Evolutionary conservation across 2,329 filamentous ascomycete species (phyloP).

Genomic region (Trichoderma lentiforme): DNA sequence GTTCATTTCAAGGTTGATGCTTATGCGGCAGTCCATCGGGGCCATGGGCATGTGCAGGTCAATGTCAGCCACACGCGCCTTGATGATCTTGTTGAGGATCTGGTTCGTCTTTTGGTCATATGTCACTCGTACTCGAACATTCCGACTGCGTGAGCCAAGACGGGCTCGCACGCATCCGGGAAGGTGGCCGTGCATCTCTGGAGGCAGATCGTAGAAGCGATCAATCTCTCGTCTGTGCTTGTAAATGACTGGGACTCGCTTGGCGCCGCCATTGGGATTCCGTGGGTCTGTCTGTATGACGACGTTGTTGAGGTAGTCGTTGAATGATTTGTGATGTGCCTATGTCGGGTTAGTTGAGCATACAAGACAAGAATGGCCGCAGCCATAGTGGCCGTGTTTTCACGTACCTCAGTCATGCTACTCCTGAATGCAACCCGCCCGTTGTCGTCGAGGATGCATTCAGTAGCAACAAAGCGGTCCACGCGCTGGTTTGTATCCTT

Average conservation of each 20-base stretch:
- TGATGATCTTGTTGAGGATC: slow-evolving; percentile 81
- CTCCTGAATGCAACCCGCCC: slow-evolving; percentile 71
- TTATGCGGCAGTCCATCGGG: slow-evolving; percentile 86
- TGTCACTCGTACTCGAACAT: slow-evolving; percentile 59
- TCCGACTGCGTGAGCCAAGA: slow-evolving; percentile 48
- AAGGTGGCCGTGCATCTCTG: slow-evolving; percentile 55
- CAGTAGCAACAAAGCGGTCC: slow-evolving; percentile 62
- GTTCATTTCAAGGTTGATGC: slow-evolving; percentile 90
- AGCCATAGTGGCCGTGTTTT: background rate
- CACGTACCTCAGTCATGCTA: slow-evolving; percentile 80
- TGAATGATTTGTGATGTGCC: slow-evolving; percentile 78
- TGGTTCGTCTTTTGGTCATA: slow-evolving; percentile 69
- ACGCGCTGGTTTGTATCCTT: slow-evolving; percentile 68
- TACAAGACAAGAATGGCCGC: background rate
- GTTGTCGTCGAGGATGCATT: slow-evolving; percentile 64
- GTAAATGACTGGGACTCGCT: slow-evolving; percentile 68
- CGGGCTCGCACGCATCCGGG: slow-evolving; percentile 62
- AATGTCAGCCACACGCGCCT: slow-evolving; percentile 83
- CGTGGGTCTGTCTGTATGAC: slow-evolving; percentile 57
- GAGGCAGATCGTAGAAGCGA: slow-evolving; percentile 74
- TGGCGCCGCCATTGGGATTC: slow-evolving; percentile 42
- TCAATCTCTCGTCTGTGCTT: slow-evolving; percentile 80
- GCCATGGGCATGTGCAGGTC: slow-evolving; percentile 76
- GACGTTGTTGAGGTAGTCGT: slow-evolving; percentile 75
- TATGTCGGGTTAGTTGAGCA: slow-evolving; percentile 35